Base-by-base conservation (phyloP, 1,284 basidiomycete genomes). In the Cystobasidium pallidum region DNA sequence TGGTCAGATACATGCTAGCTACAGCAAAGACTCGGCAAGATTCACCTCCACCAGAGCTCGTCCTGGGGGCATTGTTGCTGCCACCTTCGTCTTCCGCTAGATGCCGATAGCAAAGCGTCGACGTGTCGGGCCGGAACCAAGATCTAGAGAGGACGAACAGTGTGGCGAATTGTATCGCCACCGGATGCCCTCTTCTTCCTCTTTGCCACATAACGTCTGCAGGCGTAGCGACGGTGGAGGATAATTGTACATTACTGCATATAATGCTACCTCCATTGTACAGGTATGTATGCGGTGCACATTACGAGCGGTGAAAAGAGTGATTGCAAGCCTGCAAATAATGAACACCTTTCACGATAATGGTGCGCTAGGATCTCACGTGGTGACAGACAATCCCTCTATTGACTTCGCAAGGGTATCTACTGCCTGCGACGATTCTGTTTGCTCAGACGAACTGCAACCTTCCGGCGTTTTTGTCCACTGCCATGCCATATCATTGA, bases 401-500 rank as follows among this genome's bases (percentile, higher is more conserved):
- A 57, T 28, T 3, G 54, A 57, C 17, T 19, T 19, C n/a, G 54
- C 21, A 19, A 57, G 32, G 2, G 34, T n/a, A 19, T 57, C 30
- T 2, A 64, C 43, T 28, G 15, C 30, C 26, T 24, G 2, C 51
- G 24, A 13, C 51, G 7, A 13, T 61, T 30, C 26, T 4, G 1
- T 2, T 13, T 19, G n/a, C 21, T 21, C 62, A 15, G 2, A 13
- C 1, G 3, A 1, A 4, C 15, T 26, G 6, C 34, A 6, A 11
- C 26, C 21, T 17, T 15, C n/a, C 1, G n/a, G 30, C 2, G 8
- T 3, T 28, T 21, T n/a, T 24, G 30, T 17, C 59, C 68, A 71
- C 24, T 71, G 68, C 68, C 68, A 71, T 17, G 68, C 68, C 68
- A 64, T 71, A 43, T 71, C 68, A 30, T 71, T 71, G 61, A 71